These are phyloP conservation scores for Cucurbita argyrosperma DNA, from an alignment of 306 rosid species.

Conservation along the genomic window DNA sequence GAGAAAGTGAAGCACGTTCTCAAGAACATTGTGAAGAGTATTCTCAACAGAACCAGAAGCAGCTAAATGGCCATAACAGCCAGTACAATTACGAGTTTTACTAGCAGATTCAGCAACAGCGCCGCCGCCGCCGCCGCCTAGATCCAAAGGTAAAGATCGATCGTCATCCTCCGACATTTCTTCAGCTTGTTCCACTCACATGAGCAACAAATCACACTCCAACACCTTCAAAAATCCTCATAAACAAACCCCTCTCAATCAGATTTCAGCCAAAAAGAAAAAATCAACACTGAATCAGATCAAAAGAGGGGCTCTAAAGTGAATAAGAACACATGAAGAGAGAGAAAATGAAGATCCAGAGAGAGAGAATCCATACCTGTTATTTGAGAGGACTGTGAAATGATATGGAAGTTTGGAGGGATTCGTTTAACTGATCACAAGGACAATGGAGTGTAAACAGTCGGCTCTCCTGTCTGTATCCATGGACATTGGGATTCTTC, in stretches of 20 bases:
- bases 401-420: slow-evolving; percentile 8
- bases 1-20: slow-evolving; percentile 85
- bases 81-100: slow-evolving; percentile 34
- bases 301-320: slow-evolving; percentile 4
- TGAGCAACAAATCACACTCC: slow-evolving; percentile 13
- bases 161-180: slow-evolving; percentile 58
- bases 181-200: slow-evolving; percentile 26
- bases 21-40: slow-evolving; percentile 77
- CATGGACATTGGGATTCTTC: slow-evolving; percentile 60
- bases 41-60: slow-evolving; percentile 38
- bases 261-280: neutral
- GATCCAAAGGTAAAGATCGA: slow-evolving; percentile 53
- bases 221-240: neutral
- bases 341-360: neutral
- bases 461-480: slow-evolving; percentile 45
- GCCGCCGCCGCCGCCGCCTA: slow-evolving; percentile 6
- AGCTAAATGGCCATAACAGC: slow-evolving; percentile 8
- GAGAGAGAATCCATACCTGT: neutral
- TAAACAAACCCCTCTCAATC: neutral
- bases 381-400: slow-evolving; percentile 4
- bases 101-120: slow-evolving; percentile 33
- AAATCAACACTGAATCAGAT: slow-evolving; percentile 18
- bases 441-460: slow-evolving; percentile 31
- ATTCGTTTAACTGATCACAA: slow-evolving; percentile 33
- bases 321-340: slow-evolving; percentile 6